Conservation (phyloP, 306 rosid genomes). For the Medicago truncatula region DNA sequence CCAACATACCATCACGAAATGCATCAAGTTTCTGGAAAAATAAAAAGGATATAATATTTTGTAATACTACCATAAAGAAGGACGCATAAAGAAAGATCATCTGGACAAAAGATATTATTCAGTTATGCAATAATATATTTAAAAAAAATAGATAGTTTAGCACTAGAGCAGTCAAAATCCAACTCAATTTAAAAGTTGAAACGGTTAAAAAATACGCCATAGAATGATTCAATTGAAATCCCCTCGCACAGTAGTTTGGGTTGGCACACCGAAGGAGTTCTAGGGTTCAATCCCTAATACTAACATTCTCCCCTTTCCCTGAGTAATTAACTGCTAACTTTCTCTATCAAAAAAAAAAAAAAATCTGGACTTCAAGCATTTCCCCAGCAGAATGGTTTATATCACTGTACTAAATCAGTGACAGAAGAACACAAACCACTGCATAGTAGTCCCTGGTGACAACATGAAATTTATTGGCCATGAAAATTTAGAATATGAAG, state of each 20-base stretch:
- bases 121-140: background rate
- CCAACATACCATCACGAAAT: conserved; percentile 55
- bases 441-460: background rate
- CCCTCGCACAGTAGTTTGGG: background rate
- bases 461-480: conserved; percentile 1
- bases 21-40: conserved; percentile 64
- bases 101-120: background rate
- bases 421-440: conserved; percentile 27
- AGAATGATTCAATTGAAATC: conserved; percentile 8
- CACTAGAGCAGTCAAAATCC: conserved; percentile 12
- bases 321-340: background rate
- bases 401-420: conserved; percentile 12
- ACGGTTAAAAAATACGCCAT: background rate
- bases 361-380: background rate
- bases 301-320: background rate
- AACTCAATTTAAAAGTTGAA: conserved; percentile 22
- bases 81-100: conserved; percentile 2
- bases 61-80: conserved; percentile 22
- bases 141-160: conserved; percentile 20
- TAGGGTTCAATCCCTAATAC: background rate
- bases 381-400: conserved; percentile 8
- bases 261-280: background rate
- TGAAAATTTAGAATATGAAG: conserved; percentile 8
- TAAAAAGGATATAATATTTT: conserved; percentile 7
- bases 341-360: background rate